Percentiles rank a stretch among this genome's conserved stretches.
These are phyloP conservation scores for Paramecium sonneborni DNA, from an alignment of 73 alveolate genomes.

Conservation along the genomic window DNA sequence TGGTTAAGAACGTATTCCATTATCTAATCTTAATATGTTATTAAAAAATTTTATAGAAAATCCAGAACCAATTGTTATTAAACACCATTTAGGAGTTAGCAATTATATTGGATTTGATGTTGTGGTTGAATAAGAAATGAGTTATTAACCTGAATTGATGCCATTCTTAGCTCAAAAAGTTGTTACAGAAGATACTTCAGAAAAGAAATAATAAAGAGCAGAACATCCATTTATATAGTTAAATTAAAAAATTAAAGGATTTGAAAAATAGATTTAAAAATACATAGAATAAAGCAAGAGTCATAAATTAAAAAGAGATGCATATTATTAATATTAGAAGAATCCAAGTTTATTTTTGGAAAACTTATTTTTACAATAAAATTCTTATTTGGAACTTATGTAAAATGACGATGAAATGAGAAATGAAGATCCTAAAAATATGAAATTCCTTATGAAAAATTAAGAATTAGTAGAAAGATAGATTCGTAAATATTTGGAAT, in stretches of 20 bases:
- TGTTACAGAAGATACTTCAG: conserved; percentile 46
- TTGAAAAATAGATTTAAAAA: conserved; percentile 37
- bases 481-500: conserved; percentile 15
- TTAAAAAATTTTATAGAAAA: conserved; percentile 1
- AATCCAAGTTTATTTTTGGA: conserved; percentile 44
- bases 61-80: conserved; percentile 33
- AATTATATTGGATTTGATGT: conserved; percentile 25
- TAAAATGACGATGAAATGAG: conserved; percentile 54
- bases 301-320: conserved; percentile 49
- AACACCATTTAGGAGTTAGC: conserved; percentile 13
- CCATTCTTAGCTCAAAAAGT: conserved; percentile 51
- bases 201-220: conserved; percentile 14
- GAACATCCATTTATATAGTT: conserved; percentile 47
- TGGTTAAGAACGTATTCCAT: conserved; percentile 12
- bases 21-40: conserved; percentile 1
- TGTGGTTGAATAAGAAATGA: conserved; percentile 16
- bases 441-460: conserved; percentile 47
- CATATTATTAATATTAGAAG: background rate
- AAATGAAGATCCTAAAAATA: conserved; percentile 52
- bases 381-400: conserved; percentile 28
- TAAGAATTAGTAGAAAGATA: conserved; percentile 51
- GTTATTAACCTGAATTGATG: conserved; percentile 53
- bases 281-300: conserved; percentile 14
- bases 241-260: background rate
- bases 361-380: conserved; percentile 10